Conservation (phyloP, 73 alveolate genomes). For the Symbiodinium natans region DNA sequence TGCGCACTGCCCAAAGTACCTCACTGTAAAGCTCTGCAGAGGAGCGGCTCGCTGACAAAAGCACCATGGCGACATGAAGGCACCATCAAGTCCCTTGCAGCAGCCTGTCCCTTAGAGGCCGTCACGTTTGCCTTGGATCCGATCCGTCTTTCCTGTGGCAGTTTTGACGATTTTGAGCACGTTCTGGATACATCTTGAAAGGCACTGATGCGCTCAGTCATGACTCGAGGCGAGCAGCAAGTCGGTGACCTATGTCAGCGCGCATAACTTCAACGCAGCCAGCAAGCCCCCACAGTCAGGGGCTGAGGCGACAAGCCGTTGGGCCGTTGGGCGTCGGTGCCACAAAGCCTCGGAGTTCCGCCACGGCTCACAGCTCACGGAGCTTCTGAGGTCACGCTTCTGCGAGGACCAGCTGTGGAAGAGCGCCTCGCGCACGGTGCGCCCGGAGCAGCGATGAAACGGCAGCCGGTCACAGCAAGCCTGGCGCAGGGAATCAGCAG, state of each 20-base stretch:
- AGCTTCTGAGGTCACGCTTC: slow-evolving; percentile 52
- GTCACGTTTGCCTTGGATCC: neutral
- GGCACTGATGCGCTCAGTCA: neutral
- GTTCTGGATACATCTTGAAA: neutral
- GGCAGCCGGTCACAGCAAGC: neutral
- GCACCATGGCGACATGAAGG: slow-evolving; percentile 93
- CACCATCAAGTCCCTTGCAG: slow-evolving; percentile 47
- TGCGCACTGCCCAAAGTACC: no score
- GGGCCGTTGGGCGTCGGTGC: no score
- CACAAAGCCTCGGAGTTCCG: no score
- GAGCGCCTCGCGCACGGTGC: slow-evolving; percentile 83
- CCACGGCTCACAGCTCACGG: no score
- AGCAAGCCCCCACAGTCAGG: slow-evolving; percentile 78
- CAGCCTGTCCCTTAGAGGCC: neutral
- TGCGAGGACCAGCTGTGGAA: slow-evolving; percentile 93
- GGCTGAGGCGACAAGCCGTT: neutral
- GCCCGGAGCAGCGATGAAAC: neutral
- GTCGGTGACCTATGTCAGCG: slow-evolving; percentile 77
- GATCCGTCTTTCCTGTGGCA: neutral
- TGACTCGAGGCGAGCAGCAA: neutral
- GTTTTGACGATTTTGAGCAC: neutral
- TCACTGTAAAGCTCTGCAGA: neutral
- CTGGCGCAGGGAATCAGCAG: slow-evolving; percentile 37
- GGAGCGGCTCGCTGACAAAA: slow-evolving; percentile 71
- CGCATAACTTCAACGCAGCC: slow-evolving; percentile 69